Base-by-base conservation (phyloP, 169 alveolate species). In the Plasmodium cynomolgi region DNA sequence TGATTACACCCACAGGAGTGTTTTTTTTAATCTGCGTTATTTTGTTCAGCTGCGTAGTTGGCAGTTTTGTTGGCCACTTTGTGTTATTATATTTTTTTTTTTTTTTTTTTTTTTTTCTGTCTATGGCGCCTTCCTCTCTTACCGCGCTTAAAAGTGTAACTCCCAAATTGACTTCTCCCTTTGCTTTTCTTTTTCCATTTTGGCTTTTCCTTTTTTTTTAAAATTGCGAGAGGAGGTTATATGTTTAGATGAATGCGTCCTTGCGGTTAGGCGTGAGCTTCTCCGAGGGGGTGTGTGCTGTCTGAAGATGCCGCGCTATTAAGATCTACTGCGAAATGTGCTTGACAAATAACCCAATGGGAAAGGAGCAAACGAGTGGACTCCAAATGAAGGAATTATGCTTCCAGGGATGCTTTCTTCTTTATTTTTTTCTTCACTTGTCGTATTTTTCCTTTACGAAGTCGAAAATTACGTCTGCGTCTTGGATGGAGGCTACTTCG, bases 401-500 rank as follows among this genome's bases (percentile, higher is more conserved):
- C 34, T 17, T 33, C 20, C 62, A 50, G 31, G 20, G 33, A 4
- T 29, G 39, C 17, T 56, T 56, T 50, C 4, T 44, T 81, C 33
- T 50, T 17, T 2, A 34, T 26, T 13, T 7, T 79, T 41, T 7
- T 68, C 41, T 84, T 84, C 50, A 83, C 15, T 33, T 83, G 58
- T 83, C 50, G 81, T 86, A 86, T 77, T 86, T 86, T 56, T 86
- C 93, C 80, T 86, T 86, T n/a, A 86, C 93, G 41, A 86, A 86
- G 44, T 86, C 93, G 37, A 86, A 86, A 33, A 86, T 77, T 3
- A 86, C 93, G 13, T 86, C 86, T 13, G 93, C 71, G 33, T 86
- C 93, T 74, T 86, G 93, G 9, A 86, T 86, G 39, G 93, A 86
- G 17, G 93, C 93, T 9, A 86, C 93, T 86, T 86, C 93, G 37